These are phyloP conservation scores for Bisporella sp. DNA, from an alignment of 2,329 filamentous ascomycete genomes.

Conservation along the genomic window DNA sequence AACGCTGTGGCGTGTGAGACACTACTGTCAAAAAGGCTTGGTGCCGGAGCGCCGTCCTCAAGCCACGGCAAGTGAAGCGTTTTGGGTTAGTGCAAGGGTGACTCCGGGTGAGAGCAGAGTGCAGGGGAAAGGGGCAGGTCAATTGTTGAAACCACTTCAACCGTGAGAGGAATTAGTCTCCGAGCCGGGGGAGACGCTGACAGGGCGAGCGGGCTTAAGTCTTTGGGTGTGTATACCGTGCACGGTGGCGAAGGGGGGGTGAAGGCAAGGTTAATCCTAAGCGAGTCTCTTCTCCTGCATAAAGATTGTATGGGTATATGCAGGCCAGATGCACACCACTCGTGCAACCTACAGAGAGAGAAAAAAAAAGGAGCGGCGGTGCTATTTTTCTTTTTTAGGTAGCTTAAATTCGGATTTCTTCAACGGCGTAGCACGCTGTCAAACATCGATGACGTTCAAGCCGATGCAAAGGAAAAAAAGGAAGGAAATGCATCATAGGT, in stretches of 20 bases:
- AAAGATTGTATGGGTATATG: not conserved
- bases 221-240: not conserved
- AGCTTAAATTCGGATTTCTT: no score
- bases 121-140: no score
- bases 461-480: no score
- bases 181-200: not conserved
- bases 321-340: not conserved
- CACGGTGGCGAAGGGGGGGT: not conserved
- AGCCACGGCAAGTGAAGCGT: no score
- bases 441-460: no score
- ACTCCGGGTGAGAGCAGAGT: no score
- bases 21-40: not conserved
- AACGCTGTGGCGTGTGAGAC: slow-evolving; percentile 10
- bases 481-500: no score
- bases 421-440: no score
- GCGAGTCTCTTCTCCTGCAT: not conserved
- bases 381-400: no score
- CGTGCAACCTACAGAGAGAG: no score
- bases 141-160: slow-evolving; percentile 6
- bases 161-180: slow-evolving; percentile 2
- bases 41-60: not conserved
- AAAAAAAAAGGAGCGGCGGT: no score
- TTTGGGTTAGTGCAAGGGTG: no score
- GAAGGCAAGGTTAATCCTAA: not conserved
- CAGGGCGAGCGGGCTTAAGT: not conserved